Evolutionary conservation across 768 basidiomycete genomes (phyloP), one percentile per base, ranked within the genome.

Genomic region (Lactarius hatsudake): DNA sequence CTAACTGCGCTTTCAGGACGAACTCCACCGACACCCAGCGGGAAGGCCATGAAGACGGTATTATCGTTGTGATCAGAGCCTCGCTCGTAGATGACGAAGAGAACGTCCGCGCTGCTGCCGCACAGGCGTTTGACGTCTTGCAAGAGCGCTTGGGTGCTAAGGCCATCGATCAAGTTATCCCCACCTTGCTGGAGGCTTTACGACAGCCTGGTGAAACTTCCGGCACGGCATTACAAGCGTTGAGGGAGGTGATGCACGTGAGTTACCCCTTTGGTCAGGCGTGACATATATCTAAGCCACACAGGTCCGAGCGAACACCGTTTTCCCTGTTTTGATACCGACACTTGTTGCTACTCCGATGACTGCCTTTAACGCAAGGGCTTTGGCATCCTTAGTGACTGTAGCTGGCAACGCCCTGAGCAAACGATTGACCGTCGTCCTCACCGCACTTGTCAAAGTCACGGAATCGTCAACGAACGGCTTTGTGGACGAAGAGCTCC

Each of bases 271-370:
- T 42, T 55, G 36, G 2, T 9, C 56, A 13, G n/a, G 43, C 18
- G 13, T 42, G 32, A 55, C 28, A n/a, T 18, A 32, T 26, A 40
- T 62, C 61, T 63, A 71, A 62, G 28, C 43, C 38, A 63, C 43
- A 56, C 75, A 95, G 91, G 92, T 98, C 71, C 93, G 96, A 45
- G 93, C 96, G 17, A 84, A 89, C 48, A 94, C 92, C 12, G 95
- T 98, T 45, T 98, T 98, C 92, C 97, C 97, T 0, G 92, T 98
- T 23, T 81, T 98, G 64, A 93, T 99, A 65, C 97, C 96, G 0
- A 96, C 95, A 1, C 81, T 99, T 67, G 95, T 92, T 48, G 86
- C 91, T 5, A 85, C 84, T 8, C 97, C 96, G 0, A 96, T 98
- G 86, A 88, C 95, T 3, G 87, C 90, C 10, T 98, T 98, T 87